phyloP scores from a whole-genome alignment of 1,139 yeast species.

The Candida glucosophila region DNA sequence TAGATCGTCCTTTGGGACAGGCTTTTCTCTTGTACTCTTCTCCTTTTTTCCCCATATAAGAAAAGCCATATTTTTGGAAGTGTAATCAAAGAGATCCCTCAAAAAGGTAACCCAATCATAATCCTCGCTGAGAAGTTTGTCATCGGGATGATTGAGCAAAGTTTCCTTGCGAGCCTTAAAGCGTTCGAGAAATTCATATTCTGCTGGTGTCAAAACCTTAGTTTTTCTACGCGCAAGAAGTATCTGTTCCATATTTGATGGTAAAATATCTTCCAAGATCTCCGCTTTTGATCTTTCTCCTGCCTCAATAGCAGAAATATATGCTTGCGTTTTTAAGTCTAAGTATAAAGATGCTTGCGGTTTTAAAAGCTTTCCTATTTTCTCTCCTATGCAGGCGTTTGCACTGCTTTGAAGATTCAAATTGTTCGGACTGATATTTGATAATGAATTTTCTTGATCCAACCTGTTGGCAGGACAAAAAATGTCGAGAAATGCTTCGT shows the following conservation, averaged over 20 bases:
- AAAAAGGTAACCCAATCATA: constrained; percentile 25
- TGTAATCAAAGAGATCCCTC: constrained; percentile 70
- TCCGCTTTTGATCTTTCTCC: constrained; percentile 61
- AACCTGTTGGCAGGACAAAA: constrained; percentile 60
- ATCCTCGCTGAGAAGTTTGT: constrained; percentile 27
- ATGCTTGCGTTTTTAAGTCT: constrained; percentile 92
- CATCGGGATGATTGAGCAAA: constrained; percentile 41
- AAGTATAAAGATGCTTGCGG: constrained; percentile 72
- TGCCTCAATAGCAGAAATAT: constrained; percentile 76
- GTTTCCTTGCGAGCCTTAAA: constrained; percentile 63
- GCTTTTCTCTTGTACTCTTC: constrained; percentile 14
- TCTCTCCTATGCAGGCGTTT: constrained; percentile 28
- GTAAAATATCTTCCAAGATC: constrained; percentile 69
- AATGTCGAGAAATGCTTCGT: constrained; percentile 75
- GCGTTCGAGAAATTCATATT: constrained; percentile 59
- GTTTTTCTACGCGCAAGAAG: constrained; percentile 16
- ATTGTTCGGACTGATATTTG: constrained; percentile 27
- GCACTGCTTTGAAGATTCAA: constrained; percentile 24
- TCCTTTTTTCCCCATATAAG: constrained; percentile 64
- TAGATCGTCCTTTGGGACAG: constrained; percentile 2
- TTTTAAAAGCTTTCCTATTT: constrained; percentile 56
- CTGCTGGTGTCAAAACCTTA: constrained; percentile 51
- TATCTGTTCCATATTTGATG: constrained; percentile 49
- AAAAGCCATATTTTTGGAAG: constrained; percentile 64
- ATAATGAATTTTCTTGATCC: constrained; percentile 33